phyloP scores from a whole-genome alignment of 108 stramenopile species.

The Cafeteria roenbergensis region DNA sequence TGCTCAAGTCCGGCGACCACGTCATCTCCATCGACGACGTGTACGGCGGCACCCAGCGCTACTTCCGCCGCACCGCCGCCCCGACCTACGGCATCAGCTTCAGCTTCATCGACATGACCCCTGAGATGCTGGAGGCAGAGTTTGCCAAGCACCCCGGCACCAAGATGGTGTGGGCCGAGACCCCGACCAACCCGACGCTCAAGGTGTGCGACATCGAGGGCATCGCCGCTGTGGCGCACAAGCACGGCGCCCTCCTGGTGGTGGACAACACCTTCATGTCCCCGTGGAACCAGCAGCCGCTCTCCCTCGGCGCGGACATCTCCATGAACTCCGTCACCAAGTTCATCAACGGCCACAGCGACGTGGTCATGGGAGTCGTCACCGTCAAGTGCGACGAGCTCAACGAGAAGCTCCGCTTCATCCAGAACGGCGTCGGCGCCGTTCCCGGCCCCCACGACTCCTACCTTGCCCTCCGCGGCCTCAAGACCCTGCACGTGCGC shows the following conservation, averaged over 20 bases:
- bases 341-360: slow-evolving; percentile 73
- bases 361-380: slow-evolving; percentile 68
- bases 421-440: slow-evolving; percentile 75
- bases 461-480: slow-evolving; percentile 65
- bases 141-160: slow-evolving; percentile 20
- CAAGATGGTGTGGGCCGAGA: slow-evolving; percentile 70
- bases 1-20: slow-evolving; percentile 56
- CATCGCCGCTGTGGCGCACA: slow-evolving; percentile 46
- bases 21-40: slow-evolving; percentile 67
- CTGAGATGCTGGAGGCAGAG: slow-evolving; percentile 16
- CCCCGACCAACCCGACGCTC: slow-evolving; percentile 73
- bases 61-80: slow-evolving; percentile 32
- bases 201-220: slow-evolving; percentile 58
- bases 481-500: slow-evolving; percentile 72
- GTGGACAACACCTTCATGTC: slow-evolving; percentile 85
- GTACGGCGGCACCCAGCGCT: slow-evolving; percentile 71
- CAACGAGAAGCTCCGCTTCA: slow-evolving; percentile 53
- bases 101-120: slow-evolving; percentile 17
- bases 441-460: slow-evolving; percentile 74
- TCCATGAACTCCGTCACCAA: slow-evolving; percentile 69
- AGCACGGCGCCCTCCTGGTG: slow-evolving; percentile 43
- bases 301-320: slow-evolving; percentile 67
- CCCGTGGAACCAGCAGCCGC: slow-evolving; percentile 72
- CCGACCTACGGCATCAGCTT: slow-evolving; percentile 26
- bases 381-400: slow-evolving; percentile 51